Conservation (phyloP, 352 stramenopile species). For the Pythium monospermum region DNA sequence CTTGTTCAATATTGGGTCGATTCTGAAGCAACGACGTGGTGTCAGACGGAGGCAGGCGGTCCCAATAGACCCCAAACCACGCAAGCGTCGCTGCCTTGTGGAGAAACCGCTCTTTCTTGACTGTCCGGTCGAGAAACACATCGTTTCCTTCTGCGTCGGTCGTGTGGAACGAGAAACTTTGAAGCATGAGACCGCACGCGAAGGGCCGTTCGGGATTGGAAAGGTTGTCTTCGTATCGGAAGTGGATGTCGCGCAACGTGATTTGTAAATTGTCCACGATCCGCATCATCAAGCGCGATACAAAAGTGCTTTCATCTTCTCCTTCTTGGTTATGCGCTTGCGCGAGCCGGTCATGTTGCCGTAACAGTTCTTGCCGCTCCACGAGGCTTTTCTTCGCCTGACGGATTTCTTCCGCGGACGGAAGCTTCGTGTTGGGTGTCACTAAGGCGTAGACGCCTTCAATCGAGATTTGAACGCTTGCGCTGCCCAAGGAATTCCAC, state of each 20-base stretch:
- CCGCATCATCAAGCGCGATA: constrained; percentile 63
- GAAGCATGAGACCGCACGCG: constrained; percentile 63
- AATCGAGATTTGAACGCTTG: constrained; percentile 70
- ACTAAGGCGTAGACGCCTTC: constrained; percentile 72
- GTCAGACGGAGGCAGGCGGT: constrained; percentile 30
- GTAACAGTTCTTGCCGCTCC: constrained; percentile 62
- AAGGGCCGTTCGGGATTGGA: constrained; percentile 64
- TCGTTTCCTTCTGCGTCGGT: constrained; percentile 63
- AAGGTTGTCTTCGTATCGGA: constrained; percentile 70
- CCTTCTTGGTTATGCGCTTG: constrained; percentile 26
- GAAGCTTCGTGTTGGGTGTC: constrained; percentile 50
- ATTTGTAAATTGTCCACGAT: constrained; percentile 83
- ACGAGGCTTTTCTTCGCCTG: constrained; percentile 57
- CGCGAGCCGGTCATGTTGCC: constrained; percentile 64
- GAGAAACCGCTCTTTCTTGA: constrained; percentile 33
- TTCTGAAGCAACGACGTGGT: constrained; percentile 33
- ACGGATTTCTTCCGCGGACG: constrained; percentile 41
- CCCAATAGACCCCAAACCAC: constrained; percentile 61
- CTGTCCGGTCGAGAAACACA: constrained; percentile 60
- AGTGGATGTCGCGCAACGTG: constrained; percentile 62
- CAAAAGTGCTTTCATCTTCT: constrained; percentile 76
- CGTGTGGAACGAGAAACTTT: constrained; percentile 64
- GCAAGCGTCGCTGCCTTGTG: constrained; percentile 60
- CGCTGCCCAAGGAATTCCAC: constrained; percentile 80
- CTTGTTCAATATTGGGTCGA: constrained; percentile 23